Conservation (phyloP, 23 red algal genomes). For the Pyropia haitanensis region DNA sequence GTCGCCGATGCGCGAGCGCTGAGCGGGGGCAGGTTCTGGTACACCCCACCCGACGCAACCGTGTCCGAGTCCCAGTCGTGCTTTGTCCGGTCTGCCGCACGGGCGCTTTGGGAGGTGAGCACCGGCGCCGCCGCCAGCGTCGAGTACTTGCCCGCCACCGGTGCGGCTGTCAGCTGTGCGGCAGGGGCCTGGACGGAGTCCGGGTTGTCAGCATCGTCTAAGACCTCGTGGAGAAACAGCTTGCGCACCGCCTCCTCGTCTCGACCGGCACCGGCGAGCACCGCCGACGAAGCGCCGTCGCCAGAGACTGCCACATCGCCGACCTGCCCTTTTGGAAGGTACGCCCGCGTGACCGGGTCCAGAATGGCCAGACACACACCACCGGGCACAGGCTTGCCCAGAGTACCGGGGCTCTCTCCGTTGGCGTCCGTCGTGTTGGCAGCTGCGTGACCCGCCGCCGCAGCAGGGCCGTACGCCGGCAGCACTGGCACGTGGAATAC, state of each 20-base stretch:
- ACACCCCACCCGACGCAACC: constrained; percentile 10
- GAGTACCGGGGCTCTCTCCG: neutral
- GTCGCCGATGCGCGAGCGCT: neutral
- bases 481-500: neutral
- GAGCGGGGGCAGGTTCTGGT: constrained; percentile 21
- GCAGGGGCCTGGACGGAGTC: neutral
- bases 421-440: neutral
- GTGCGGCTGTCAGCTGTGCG: no score
- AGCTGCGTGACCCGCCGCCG: neutral
- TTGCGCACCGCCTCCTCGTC: neutral
- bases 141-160: constrained; percentile 21
- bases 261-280: neutral
- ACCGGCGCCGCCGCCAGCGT: constrained; percentile 22
- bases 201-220: neutral
- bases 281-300: neutral
- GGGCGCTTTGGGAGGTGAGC: constrained; percentile 9
- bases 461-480: neutral
- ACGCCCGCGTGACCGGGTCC: neutral
- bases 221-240: neutral
- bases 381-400: neutral
- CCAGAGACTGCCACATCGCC: neutral
- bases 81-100: neutral
- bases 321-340: neutral
- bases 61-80: constrained; percentile 31
- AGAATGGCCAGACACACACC: neutral